phyloP scores from a whole-genome alignment of 768 basidiomycete species.

The Chlorophyllum brunneum region DNA sequence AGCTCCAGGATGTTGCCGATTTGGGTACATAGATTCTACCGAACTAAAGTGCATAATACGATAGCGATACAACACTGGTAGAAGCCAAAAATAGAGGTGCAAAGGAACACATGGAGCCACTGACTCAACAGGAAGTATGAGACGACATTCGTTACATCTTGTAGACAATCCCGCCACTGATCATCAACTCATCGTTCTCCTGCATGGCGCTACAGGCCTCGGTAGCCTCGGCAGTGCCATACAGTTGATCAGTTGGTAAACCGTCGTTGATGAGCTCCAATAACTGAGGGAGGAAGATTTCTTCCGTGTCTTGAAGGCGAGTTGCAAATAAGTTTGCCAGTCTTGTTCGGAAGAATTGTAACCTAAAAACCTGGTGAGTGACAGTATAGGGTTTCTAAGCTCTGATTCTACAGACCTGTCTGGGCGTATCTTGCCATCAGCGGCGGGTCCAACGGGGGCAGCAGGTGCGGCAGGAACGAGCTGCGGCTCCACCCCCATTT shows the following conservation, averaged over 20 bases:
- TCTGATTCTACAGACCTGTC: conserved; percentile 49
- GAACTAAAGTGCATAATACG: too few species aligned
- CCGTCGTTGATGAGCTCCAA: conserved; percentile 77
- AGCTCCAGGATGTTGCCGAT: too few species aligned
- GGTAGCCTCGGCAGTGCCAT: conserved; percentile 79
- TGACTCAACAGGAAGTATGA: neutral
- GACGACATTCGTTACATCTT: conserved; percentile 49
- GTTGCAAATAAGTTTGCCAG: conserved; percentile 70
- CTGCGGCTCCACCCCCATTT: conserved; percentile 50
- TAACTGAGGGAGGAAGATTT: conserved; percentile 65
- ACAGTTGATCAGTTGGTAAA: conserved; percentile 61
- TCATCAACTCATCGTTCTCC: conserved; percentile 79
- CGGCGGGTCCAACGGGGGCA: conserved; percentile 19
- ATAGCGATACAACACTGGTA: neutral
- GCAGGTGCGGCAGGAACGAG: conserved; percentile 26
- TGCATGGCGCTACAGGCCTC: conserved; percentile 72
- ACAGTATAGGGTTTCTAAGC: conserved; percentile 1
- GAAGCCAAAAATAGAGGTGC: neutral
- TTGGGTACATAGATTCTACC: too few species aligned
- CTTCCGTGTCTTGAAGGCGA: conserved; percentile 70
- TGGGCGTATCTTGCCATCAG: conserved; percentile 42
- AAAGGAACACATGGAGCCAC: neutral
- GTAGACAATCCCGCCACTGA: conserved; percentile 84
- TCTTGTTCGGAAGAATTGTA: conserved; percentile 76
- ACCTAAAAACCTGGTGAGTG: conserved; percentile 34